A percentile compares a stretch with the other conserved stretches of the same genome.
Conservation (phyloP, 352 stramenopile species). For the Globisporangium yorkense region DNA sequence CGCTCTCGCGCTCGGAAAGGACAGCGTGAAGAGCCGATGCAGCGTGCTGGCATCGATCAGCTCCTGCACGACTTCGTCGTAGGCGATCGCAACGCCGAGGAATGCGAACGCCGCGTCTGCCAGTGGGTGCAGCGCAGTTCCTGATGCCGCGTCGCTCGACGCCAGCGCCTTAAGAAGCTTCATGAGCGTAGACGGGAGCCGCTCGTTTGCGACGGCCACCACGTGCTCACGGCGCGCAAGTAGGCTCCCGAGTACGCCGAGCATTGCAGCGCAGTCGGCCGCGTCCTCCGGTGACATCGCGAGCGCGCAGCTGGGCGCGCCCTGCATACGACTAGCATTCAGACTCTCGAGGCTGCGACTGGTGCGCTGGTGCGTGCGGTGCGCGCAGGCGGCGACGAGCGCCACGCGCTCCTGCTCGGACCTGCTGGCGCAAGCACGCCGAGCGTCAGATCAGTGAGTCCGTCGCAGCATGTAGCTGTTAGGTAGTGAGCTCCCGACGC, state of each 20-base stretch:
- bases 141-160: not conserved
- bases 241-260: conserved; percentile 24
- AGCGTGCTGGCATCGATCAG: conserved; percentile 39
- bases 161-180: conserved; percentile 41
- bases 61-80: conserved; percentile 38
- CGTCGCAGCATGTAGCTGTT: too few species aligned
- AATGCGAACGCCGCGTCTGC: conserved; percentile 21
- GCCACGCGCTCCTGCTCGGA: conserved; percentile 12
- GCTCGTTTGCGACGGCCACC: conserved; percentile 36
- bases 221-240: conserved; percentile 19
- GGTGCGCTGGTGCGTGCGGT: conserved; percentile 27
- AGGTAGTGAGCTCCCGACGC: not conserved
- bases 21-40: conserved; percentile 45
- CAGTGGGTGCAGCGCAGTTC: conserved; percentile 4
- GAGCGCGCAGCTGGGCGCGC: not conserved
- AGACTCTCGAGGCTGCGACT: conserved; percentile 29
- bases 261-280: conserved; percentile 11
- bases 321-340: conserved; percentile 24
- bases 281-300: conserved; percentile 1
- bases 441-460: too few species aligned
- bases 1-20: conserved; percentile 14
- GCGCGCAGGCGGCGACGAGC: conserved; percentile 22
- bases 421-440: conserved; percentile 2
- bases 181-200: conserved; percentile 46
- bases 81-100: conserved; percentile 23